Base-by-base conservation (phyloP, 495 filamentous ascomycete species). In the Poronia punctata region DNA sequence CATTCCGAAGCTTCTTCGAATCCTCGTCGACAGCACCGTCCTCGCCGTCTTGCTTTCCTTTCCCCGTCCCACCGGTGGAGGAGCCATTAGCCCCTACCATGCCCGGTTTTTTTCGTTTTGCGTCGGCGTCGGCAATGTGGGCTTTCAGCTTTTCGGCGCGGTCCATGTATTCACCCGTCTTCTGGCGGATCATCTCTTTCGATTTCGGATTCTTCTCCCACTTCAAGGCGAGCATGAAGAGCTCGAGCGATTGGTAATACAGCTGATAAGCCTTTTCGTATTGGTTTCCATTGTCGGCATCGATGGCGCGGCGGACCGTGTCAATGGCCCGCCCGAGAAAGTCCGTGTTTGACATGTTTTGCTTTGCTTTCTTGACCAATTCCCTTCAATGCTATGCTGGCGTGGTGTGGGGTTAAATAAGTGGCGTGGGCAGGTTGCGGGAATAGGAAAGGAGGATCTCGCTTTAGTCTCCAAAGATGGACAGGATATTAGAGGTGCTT, bases 201-300 rank as follows among this genome's bases (percentile, higher is more conserved):
- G 84, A 87, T 45, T 86, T 88, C 25, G 79, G 76, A 65, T 95
- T 97, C 74, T 97, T 99, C 70, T 96, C 90, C 88, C 88, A 97
- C 70, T 97, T 97, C 20, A 95, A 68, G 7, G 89, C 90, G 30
- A 95, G 78, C 85, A 96, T 90, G 67, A 96, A 96, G 36, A 93
- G 74, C 67, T 96, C 88, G 47, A 97, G 82, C 45, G 89, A 78
- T 56, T 84, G 78, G 70, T 94, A 95, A 76, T 99, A 99, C 35
- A 78, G 67, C 55, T 95, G 84, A 67, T 95, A 96, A 35, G 92
- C 92, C 59, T 92, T 86, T 48, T 96, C 87, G 64, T 97, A 99
- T 50, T 97, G 84, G 48, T 83, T 84, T n/a, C 83, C 80, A 44
- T 87, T 94, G 73, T 99, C 92, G 54, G 81, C 75, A 63, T 95